Evolutionary conservation across 2,329 filamentous ascomycete genomes (phyloP), one percentile per base, ranked within the genome.

Genomic region (Lizonia empirigonia): DNA sequence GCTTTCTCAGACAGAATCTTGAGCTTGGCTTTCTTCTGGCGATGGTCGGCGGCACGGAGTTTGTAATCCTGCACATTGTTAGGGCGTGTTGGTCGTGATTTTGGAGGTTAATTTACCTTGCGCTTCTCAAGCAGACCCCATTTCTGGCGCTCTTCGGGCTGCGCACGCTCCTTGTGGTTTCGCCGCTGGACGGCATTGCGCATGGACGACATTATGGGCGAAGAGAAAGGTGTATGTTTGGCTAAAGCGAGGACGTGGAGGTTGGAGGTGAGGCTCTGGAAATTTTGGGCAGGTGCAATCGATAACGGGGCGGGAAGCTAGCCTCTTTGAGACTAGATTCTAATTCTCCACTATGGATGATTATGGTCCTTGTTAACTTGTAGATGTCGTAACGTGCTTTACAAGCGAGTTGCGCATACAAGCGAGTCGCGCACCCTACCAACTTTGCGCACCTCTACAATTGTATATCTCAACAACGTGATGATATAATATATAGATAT

Each of bases 121-220:
- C 94, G 89, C 78, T 99, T 97, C 75, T 97, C 94, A 55, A 97
- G 86, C 18, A 97, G 83, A 59, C 94, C 94, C 76, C 91, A 91
- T 78, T 90, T 90, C 60, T 87, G 80, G 44, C 94, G 90, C 70
- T 92, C 89, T 58, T 85, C 76, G 32, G 92, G 89, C 74, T 97
- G 94, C 27, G 90, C 89, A 65, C 94, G 88, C 81, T 97, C 94
- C 64, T 87, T 85, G 76, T 97, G 93, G 62, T 91, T 88, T 69
- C 91, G 90, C 75, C 90, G 85, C 64, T 91, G 85, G 55, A 74
- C 70, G 60, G 70, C 69, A 64, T 73, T 73, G 29, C 65, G 64
- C 60, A 70, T 69, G 4, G 65, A 69, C 40, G 67, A 70, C 67
- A 70, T 70, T 18, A 22, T 60, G 58, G 42, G 34, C 22, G 20